Conservation (phyloP, 495 filamentous ascomycete genomes). For the Lentithecium fluviatile region DNA sequence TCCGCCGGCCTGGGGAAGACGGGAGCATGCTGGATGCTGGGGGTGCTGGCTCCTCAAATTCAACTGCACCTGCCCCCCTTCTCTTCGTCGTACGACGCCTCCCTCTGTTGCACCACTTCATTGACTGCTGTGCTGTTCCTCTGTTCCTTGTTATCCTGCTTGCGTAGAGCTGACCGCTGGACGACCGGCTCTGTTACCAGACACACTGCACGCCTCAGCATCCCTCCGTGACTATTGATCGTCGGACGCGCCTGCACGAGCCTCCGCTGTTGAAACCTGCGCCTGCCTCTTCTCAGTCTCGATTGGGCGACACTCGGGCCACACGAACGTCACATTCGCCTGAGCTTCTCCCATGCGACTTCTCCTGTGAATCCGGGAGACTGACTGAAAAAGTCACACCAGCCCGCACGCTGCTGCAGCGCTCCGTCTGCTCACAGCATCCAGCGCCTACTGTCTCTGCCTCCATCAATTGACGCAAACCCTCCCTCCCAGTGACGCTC, state of each 20-base stretch:
- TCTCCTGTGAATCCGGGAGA: slow-evolving; percentile 4
- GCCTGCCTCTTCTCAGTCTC: not conserved
- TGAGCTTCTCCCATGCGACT: slow-evolving; percentile 1
- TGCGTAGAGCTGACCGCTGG: slow-evolving; percentile 5
- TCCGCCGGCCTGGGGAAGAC: not conserved
- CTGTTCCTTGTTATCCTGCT: not conserved
- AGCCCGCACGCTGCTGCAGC: not conserved
- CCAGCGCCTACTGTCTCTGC: too few species aligned
- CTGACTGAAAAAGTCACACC: slow-evolving; percentile 9
- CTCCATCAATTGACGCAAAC: too few species aligned
- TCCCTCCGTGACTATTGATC: too few species aligned
- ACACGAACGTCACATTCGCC: slow-evolving; percentile 19
- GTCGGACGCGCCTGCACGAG: not conserved
- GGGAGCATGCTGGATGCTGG: too few species aligned
- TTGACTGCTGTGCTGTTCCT: not conserved
- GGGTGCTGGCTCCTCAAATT: not conserved
- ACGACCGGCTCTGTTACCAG: slow-evolving; percentile 3
- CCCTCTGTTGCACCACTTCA: not conserved
- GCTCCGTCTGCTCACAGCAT: too few species aligned
- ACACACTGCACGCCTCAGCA: too few species aligned
- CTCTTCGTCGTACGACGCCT: too few species aligned
- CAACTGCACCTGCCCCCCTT: too few species aligned
- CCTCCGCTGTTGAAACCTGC: not conserved
- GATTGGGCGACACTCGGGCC: slow-evolving; percentile 9
- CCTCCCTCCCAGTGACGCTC: not conserved